These are phyloP conservation scores for Chaetomium olivaceum DNA, from an alignment of 2,329 filamentous ascomycete genomes.

Conservation along the genomic window DNA sequence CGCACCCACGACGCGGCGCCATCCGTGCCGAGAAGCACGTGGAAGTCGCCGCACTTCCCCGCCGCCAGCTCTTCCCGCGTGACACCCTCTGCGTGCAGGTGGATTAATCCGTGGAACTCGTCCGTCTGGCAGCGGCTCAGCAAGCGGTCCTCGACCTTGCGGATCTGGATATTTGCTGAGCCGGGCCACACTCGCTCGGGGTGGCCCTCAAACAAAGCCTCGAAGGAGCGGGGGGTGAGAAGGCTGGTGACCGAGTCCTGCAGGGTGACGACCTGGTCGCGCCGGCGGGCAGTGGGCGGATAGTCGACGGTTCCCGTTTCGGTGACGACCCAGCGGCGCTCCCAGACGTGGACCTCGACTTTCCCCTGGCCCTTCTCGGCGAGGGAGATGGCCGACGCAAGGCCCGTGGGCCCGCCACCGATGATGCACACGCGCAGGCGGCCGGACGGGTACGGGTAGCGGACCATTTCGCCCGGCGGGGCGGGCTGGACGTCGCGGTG, in stretches of 20 bases:
- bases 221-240: constrained; percentile 34
- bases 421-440: constrained; percentile 38
- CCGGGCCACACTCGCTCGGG: constrained; percentile 42
- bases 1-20: constrained; percentile 42
- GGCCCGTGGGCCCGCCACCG: constrained; percentile 39
- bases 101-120: constrained; percentile 38
- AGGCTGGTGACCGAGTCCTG: constrained; percentile 40
- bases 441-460: constrained; percentile 35
- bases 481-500: constrained; percentile 34
- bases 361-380: constrained; percentile 39
- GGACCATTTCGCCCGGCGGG: constrained; percentile 31
- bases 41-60: constrained; percentile 40
- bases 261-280: constrained; percentile 42
- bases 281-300: constrained; percentile 36
- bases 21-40: constrained; percentile 41
- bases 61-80: constrained; percentile 35
- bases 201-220: constrained; percentile 38
- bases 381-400: constrained; percentile 39
- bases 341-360: constrained; percentile 41
- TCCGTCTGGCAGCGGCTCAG: constrained; percentile 39
- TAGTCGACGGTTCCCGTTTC: constrained; percentile 35
- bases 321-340: constrained; percentile 38
- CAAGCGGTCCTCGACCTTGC: constrained; percentile 42
- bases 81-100: constrained; percentile 38
- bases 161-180: constrained; percentile 42